Conservation (phyloP, 2,329 filamentous ascomycete genomes). For the Pleomassaria siparia region DNA sequence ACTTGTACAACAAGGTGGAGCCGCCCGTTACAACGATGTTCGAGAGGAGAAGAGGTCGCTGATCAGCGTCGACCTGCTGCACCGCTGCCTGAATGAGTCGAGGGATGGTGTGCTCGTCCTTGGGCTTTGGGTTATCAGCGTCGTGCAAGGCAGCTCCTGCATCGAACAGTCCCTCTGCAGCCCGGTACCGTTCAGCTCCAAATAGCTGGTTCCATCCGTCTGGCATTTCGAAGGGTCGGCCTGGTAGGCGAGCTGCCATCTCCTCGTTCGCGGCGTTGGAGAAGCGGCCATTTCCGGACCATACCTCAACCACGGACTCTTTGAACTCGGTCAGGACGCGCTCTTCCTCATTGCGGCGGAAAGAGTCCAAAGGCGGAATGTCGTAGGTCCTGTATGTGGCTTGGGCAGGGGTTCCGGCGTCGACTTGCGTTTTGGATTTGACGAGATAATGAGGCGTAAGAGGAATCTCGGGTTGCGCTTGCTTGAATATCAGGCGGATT, state of each 20-base stretch:
- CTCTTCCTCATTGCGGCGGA: slow-evolving; percentile 84
- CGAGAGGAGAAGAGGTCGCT: slow-evolving; percentile 76
- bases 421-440: slow-evolving; percentile 82
- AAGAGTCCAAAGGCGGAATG: slow-evolving; percentile 65
- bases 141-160: slow-evolving; percentile 69
- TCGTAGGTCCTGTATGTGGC: slow-evolving; percentile 72
- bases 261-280: slow-evolving; percentile 67
- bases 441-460: slow-evolving; percentile 86
- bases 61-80: slow-evolving; percentile 81
- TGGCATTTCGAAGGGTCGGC: slow-evolving; percentile 93
- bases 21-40: slow-evolving; percentile 95
- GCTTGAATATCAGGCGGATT: slow-evolving; percentile 76
- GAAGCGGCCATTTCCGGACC: slow-evolving; percentile 77
- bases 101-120: slow-evolving; percentile 77
- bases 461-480: slow-evolving; percentile 67
- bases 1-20: slow-evolving; percentile 82
- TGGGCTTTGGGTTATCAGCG: slow-evolving; percentile 55
- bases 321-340: slow-evolving; percentile 95
- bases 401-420: slow-evolving; percentile 78
- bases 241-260: slow-evolving; percentile 68
- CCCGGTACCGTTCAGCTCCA: slow-evolving; percentile 80
- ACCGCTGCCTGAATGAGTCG: slow-evolving; percentile 78
- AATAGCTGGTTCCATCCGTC: slow-evolving; percentile 97
- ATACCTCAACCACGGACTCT: slow-evolving; percentile 93
- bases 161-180: slow-evolving; percentile 89